These are phyloP conservation scores for Talaromyces borbonicus DNA, from an alignment of 495 filamentous ascomycete genomes.

Conservation along the genomic window DNA sequence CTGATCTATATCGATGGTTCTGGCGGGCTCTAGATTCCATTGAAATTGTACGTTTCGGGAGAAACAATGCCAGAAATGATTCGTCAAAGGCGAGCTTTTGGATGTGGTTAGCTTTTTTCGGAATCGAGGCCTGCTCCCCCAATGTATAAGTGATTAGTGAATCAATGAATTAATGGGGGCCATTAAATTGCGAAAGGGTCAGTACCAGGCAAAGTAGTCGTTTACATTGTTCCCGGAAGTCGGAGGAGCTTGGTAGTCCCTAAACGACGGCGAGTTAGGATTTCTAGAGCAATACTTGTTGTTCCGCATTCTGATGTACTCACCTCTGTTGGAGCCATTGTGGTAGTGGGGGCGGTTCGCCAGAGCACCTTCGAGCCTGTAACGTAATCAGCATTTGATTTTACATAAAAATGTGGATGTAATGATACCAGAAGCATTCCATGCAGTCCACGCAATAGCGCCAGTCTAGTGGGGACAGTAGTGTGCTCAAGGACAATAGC, in stretches of 20 bases:
- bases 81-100: background rate
- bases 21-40: background rate
- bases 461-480: background rate
- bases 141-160: too few relatives aligned
- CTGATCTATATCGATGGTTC: background rate
- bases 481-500: background rate
- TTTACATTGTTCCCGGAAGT: background rate
- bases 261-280: too few relatives aligned
- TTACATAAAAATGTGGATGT: background rate
- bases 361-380: background rate
- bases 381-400: background rate
- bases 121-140: background rate
- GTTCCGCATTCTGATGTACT: background rate
- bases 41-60: conserved; percentile 1
- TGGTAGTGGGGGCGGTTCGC: background rate
- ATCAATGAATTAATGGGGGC: background rate
- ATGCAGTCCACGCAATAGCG: background rate
- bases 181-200: background rate
- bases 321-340: background rate
- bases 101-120: conserved; percentile 1
- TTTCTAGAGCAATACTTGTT: background rate
- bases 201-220: conserved; percentile 5
- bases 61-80: conserved; percentile 2
- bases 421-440: conserved; percentile 1
- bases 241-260: too few relatives aligned